Evolutionary conservation across 257 asterid genomes (phyloP), one percentile per base, ranked within the genome.

Genomic region (Prunella vulgaris): DNA sequence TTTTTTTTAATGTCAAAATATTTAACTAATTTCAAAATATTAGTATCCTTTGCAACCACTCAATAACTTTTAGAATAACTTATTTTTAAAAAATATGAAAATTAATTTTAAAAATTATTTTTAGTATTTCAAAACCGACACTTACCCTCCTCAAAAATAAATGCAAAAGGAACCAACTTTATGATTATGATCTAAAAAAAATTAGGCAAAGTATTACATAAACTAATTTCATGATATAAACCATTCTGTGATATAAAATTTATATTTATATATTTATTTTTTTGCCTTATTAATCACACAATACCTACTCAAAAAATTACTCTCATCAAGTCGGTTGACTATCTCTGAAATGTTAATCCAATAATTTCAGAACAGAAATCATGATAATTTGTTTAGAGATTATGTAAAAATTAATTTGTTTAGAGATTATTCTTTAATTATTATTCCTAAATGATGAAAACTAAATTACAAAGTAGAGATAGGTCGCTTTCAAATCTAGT

Each of bases 401-500:
- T 30, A 30, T n/a, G 6, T 32, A 60, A 27, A 60, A 38, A 40
- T 5, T 12, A 7, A 17, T 5, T 8, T 4, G n/a, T 17, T 60
- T 1, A 60, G 15, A 33, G 8, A 18, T 18, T n/a, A 17, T 17
- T 8, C 0, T 33, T 7, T 3, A 18, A 32, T 59, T 22, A 2
- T 22, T 14, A 22, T 40, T 15, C 57, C 57, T 24, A 38, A 63
- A 64, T 25, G 40, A 44, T 44, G 42, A 0, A 44, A 20, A 46
- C 22, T 44, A 40, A n/a, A 22, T 64, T 54, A 56, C 20, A 40
- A 54, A 54, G 13, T 54, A 2, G 37, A 67, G 21, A 24, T 4
- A 9, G 57, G 66, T 38, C 56, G 38, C 44, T 68, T 68, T 68
- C 56, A 54, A 22, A 54, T 37, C 40, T 35, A 37, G 56, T 10